Base-by-base conservation (phyloP, 768 basidiomycete genomes). In the Gymnopilus junonius region DNA sequence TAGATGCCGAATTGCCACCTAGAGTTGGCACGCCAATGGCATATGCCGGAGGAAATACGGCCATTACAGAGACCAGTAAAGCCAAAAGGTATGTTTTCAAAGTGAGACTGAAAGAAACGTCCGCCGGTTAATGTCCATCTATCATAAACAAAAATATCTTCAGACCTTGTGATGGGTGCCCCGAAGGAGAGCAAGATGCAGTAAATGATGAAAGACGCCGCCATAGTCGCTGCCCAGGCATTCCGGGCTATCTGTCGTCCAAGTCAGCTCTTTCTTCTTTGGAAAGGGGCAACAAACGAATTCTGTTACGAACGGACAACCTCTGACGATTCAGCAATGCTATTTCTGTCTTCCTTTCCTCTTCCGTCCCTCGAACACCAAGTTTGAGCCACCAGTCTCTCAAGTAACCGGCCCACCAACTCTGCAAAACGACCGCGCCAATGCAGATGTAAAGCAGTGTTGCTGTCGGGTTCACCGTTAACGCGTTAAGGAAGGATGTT, bases 351-450 rank as follows among this genome's bases (percentile, higher is more conserved):
- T 72, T 77, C 59, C 76, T 77, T 64, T 84, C 79, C 14, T 78
- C 79, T 35, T 80, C 74, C 3, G 81, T 74, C 8, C 82, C 81
- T 32, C 80, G 72, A 37, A 79, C 61, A 0, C 73, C 65, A 45
- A 78, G 75, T 17, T 80, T 79, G 14, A 83, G 79, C 71, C 78
- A 82, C 90, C 88, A 91, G 23, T 76, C 69, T 61, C 86, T 78
- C 66, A 93, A 70, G 80, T 85, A 89, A 3, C 83, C 84, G 1
- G 83, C 88, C 91, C 92, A 95, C 88, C 89, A 92, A 10, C 77
- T 76, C 68, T 90, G 83, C 35, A 91, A 70, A 2, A 91, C 61
- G 4, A 73, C 67, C 1, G 83, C 80, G 1, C 92, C 93, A 0
- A 75, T 64, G 54, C 82, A 83, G 39, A 87, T 75, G 77, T 87